Conservation (phyloP, 176 grass and related monocot genomes). For the Oryza meridionalis region DNA sequence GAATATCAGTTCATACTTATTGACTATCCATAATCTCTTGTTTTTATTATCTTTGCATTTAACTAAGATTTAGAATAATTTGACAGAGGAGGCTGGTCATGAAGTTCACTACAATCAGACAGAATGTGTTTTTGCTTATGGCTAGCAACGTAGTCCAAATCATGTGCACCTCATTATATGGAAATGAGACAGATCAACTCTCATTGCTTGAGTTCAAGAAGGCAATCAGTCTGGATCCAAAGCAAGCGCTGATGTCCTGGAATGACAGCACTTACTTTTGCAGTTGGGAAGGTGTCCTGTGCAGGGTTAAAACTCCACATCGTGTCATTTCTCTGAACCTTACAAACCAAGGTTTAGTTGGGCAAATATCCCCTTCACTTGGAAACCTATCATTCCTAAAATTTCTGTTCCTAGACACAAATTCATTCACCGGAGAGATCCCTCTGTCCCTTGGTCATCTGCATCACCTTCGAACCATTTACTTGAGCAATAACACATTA, state of each 20-base stretch:
- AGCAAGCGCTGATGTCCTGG: constrained; percentile 36
- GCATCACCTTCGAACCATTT: neutral
- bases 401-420: neutral
- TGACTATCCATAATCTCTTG: no score
- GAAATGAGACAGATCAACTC: no score
- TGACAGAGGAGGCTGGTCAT: no score
- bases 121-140: no score
- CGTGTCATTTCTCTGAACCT: constrained; percentile 42
- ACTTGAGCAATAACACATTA: constrained; percentile 13
- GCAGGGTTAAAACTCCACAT: neutral
- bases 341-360: constrained; percentile 17
- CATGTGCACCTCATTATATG: no score
- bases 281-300: constrained; percentile 42
- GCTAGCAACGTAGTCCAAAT: no score
- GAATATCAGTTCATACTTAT: no score
- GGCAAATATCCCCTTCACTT: constrained; percentile 40
- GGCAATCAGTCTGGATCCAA: constrained; percentile 15
- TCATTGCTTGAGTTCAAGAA: constrained; percentile 41
- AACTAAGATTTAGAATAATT: no score
- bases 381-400: constrained; percentile 36
- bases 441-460: constrained; percentile 37
- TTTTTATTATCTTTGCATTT: no score
- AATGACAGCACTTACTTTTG: constrained; percentile 17
- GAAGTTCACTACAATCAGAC: no score
- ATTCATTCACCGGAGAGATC: constrained; percentile 26